Percentiles rank a stretch among this genome's conserved stretches.
Conservation (phyloP, 768 basidiomycete genomes). For the Suillus subluteus region DNA sequence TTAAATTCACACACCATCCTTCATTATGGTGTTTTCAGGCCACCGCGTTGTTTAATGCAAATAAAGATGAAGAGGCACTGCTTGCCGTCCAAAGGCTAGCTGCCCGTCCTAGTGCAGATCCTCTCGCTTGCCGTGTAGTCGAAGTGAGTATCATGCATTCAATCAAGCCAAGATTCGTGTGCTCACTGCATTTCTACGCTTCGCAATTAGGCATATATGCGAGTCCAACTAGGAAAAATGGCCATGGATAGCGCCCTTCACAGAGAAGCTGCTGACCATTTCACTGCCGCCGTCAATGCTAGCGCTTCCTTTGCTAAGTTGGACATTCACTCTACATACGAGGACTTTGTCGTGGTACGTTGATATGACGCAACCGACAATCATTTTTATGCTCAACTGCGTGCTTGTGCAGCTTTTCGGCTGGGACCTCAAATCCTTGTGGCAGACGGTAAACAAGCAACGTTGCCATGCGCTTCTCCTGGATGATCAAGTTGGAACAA, state of each 20-base stretch:
- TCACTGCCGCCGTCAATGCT: background rate
- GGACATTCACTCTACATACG: background rate
- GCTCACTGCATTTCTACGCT: background rate
- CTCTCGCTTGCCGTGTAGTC: background rate
- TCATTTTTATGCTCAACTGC: background rate
- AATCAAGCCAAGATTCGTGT: background rate
- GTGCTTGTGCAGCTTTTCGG: background rate
- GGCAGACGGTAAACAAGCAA: background rate
- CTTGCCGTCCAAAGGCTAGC: background rate
- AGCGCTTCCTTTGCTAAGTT: background rate
- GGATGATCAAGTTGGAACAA: background rate
- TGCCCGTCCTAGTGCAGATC: background rate
- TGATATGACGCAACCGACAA: background rate
- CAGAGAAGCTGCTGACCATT: background rate
- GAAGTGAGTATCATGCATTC: background rate
- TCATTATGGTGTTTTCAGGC: background rate
- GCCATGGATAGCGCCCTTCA: background rate
- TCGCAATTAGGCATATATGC: background rate
- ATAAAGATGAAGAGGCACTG: background rate
- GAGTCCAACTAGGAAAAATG: background rate
- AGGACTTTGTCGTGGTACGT: slow-evolving; percentile 1
- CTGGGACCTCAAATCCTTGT: background rate
- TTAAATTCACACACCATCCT: background rate
- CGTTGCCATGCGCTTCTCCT: background rate
- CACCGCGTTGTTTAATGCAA: background rate